These are phyloP conservation scores for Blastobotrys peoriensis DNA, from an alignment of 805 yeast genomes.

Conservation along the genomic window DNA sequence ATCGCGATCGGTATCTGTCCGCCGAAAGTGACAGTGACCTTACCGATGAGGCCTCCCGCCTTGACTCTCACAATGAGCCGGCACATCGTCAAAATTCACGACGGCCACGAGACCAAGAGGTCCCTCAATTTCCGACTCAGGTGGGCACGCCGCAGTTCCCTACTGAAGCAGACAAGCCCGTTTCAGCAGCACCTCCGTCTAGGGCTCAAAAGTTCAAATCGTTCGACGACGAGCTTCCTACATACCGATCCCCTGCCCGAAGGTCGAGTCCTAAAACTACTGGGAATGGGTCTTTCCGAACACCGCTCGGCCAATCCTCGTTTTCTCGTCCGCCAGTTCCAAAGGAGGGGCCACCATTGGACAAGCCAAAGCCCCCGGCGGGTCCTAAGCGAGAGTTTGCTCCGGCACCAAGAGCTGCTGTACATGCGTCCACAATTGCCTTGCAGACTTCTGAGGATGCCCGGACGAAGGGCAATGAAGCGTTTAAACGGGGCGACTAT, in stretches of 20 bases:
- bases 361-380: conserved; percentile 14
- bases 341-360: conserved; percentile 17
- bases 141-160: no score
- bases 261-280: conserved; percentile 7
- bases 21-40: conserved; percentile 14
- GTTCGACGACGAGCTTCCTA: conserved; percentile 17
- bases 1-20: conserved; percentile 39
- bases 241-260: conserved; percentile 12
- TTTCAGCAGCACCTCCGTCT: conserved; percentile 15
- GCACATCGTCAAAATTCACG: neutral
- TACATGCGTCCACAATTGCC: conserved; percentile 26
- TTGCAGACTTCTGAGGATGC: conserved; percentile 26
- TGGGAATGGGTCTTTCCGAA: neutral
- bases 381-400: conserved; percentile 10
- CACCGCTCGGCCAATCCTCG: conserved; percentile 7
- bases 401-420: conserved; percentile 18
- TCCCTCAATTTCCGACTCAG: no score
- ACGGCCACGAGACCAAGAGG: no score
- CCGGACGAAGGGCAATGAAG: conserved; percentile 46
- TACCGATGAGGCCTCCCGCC: neutral
- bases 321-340: conserved; percentile 8
- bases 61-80: neutral
- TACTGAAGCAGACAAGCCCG: no score
- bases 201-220: conserved; percentile 21
- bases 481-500: conserved; percentile 81